Evolutionary conservation across 2,329 filamentous ascomycete genomes (phyloP).

Genomic region (Bipolaris sorokiniana): DNA sequence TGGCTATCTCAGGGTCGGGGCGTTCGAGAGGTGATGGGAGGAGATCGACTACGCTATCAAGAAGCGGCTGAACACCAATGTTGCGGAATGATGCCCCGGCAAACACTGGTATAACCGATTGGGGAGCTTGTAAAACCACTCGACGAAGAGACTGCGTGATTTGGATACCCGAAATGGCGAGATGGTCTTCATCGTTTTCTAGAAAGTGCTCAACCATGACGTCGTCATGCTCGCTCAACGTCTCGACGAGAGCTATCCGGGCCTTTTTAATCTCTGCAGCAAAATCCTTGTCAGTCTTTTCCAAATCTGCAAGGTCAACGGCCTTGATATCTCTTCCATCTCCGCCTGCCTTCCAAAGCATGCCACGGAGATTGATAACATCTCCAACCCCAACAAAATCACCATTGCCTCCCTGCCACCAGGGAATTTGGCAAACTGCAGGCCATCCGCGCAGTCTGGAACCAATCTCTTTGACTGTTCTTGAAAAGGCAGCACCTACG

Average conservation of each 20-base stretch:
- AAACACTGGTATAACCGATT: slow-evolving; percentile 82
- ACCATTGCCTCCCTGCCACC: slow-evolving; percentile 79
- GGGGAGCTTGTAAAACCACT: slow-evolving; percentile 70
- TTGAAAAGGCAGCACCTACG: slow-evolving; percentile 79
- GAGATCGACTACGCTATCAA: slow-evolving; percentile 87
- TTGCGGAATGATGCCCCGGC: slow-evolving; percentile 92
- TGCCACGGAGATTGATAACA: slow-evolving; percentile 74
- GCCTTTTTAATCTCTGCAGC: slow-evolving; percentile 75
- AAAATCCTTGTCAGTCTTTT: slow-evolving; percentile 57
- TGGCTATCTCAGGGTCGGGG: slow-evolving; percentile 76
- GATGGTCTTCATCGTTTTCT: slow-evolving; percentile 74
- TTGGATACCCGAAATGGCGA: slow-evolving; percentile 67
- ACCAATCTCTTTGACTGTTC: slow-evolving; percentile 85
- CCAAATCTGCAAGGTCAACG: slow-evolving; percentile 62
- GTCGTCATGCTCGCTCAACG: slow-evolving; percentile 88
- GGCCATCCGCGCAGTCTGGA: slow-evolving; percentile 82
- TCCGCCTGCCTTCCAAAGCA: slow-evolving; percentile 72
- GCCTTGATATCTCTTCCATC: slow-evolving; percentile 69
- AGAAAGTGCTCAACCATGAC: slow-evolving; percentile 83
- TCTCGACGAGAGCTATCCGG: slow-evolving; percentile 77
- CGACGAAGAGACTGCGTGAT: slow-evolving; percentile 77
- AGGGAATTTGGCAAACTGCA: slow-evolving; percentile 91
- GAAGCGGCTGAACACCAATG: slow-evolving; percentile 88
- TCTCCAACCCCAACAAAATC: slow-evolving; percentile 85
- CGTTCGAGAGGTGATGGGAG: slow-evolving; percentile 82